Base-by-base conservation (phyloP, 306 rosid genomes). In the Arachis stenosperma region DNA sequence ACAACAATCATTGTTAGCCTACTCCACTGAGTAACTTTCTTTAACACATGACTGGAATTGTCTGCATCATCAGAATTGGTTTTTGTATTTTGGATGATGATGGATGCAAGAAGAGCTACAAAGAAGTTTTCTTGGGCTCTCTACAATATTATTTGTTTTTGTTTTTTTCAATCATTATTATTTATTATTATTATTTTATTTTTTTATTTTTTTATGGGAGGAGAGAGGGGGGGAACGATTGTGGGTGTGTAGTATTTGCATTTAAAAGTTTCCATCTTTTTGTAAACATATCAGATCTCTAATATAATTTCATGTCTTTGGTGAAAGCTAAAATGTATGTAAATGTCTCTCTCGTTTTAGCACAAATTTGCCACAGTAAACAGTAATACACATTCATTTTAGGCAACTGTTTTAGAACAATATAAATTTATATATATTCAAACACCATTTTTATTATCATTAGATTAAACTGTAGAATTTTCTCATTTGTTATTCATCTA, bases 201-300 rank as follows among this genome's bases (percentile, higher is more conserved):
- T 47, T 52, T 70, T 69, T 55, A 33, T 14, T 61, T 29, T n/a
- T 48, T 48, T 6, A 43, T 61, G 53, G 69, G 53, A 54, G 48
- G 62, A 33, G 47, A 30, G 1, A 10, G 3, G 54, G 15, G 48
- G 48, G 17, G 63, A 78, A 54, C 63, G 62, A 22, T 22, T 3
- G 29, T 56, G 22, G 67, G 60, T 58, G n/a, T 30, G 73, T 15
- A 11, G 51, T 43, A 41, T 73, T 61, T 73, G 36, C 50, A 8
- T 5, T 51, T 30, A 55, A 60, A 42, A 51, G 53, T 22, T 52
- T 79, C 37, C 65, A 13, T n/a, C 33, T n/a, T 33, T 61, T 15
- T 77, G 75, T 79, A 73, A 53, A 67, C 61, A 12, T 65, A 30
- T 22, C 27, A 11, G 14, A 51, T 69, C 43, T 59, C 64, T 61